These are phyloP conservation scores for Viola pubescens DNA, from an alignment of 441 rosid species.

Conservation along the genomic window DNA sequence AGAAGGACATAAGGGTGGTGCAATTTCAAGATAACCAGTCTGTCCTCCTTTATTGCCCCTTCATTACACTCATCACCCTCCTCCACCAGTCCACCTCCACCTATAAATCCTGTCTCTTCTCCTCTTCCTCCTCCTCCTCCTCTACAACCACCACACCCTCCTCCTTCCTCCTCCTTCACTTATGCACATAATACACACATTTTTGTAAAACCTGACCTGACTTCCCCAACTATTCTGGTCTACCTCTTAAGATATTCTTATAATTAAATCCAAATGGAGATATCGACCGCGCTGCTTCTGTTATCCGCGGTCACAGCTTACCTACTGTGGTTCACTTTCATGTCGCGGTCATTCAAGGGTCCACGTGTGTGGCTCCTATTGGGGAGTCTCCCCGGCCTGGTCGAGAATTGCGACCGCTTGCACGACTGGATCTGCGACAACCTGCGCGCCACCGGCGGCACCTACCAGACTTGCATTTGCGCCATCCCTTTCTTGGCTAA, in stretches of 20 bases:
- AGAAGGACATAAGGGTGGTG: conserved; percentile 17
- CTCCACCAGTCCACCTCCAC: too few species aligned
- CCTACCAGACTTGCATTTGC: conserved; percentile 95
- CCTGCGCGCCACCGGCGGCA: conserved; percentile 87
- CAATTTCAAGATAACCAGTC: conserved; percentile 43
- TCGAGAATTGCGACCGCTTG: conserved; percentile 80
- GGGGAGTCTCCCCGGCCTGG: conserved; percentile 89
- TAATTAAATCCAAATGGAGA: too few species aligned
- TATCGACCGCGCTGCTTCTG: conserved; percentile 49
- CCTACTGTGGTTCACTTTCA: conserved; percentile 78
- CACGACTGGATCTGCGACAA: conserved; percentile 98
- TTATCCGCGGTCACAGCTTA: conserved; percentile 64
- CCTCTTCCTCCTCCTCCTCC: conserved; percentile 8
- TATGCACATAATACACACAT: background rate
- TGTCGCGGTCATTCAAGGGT: conserved; percentile 75
- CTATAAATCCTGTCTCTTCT: conserved; percentile 49
- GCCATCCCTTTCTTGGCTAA: conserved; percentile 70
- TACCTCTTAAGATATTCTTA: background rate
- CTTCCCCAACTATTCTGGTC: conserved; percentile 1
- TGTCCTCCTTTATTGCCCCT: conserved; percentile 47
- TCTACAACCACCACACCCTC: conserved; percentile 3
- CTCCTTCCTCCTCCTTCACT: conserved; percentile 2
- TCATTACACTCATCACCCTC: conserved; percentile 11
- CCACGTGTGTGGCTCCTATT: conserved; percentile 86
- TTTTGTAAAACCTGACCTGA: too few species aligned